phyloP scores from a whole-genome alignment of 495 filamentous ascomycete genomes.

The Aspergillus ellipticus region DNA sequence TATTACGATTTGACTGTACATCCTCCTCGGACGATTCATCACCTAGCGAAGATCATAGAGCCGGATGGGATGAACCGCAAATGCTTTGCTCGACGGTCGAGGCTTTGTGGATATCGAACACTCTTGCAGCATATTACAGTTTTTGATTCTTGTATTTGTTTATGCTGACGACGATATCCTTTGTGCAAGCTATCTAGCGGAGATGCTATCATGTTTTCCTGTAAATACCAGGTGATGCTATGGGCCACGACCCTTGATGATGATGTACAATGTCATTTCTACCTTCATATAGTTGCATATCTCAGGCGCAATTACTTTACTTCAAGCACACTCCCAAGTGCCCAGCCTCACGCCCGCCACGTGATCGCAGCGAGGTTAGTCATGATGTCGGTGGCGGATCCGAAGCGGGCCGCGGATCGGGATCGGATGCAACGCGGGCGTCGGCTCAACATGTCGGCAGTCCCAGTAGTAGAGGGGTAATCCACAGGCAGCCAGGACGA shows the following conservation, averaged over 20 bases:
- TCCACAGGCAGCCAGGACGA: too few relatives aligned
- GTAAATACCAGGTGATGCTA: constrained; percentile 13
- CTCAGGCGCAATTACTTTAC: too few relatives aligned
- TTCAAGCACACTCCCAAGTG: too few relatives aligned
- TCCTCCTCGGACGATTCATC: neutral
- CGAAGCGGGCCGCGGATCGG: constrained; percentile 26
- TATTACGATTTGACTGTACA: neutral
- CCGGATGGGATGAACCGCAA: neutral
- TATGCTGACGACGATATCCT: neutral
- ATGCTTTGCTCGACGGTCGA: neutral
- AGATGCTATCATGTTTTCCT: constrained; percentile 2
- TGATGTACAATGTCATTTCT: neutral
- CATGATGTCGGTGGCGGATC: neutral
- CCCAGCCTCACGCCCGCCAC: neutral
- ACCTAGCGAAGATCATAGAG: neutral
- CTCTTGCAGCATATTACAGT: neutral
- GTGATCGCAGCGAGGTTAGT: neutral
- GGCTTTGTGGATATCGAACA: neutral
- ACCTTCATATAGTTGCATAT: too few relatives aligned
- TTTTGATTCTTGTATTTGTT: neutral
- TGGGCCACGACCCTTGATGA: constrained; percentile 1
- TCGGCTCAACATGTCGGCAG: neutral
- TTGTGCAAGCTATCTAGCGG: constrained; percentile 10
- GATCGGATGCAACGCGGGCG: constrained; percentile 7
- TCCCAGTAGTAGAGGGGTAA: too few relatives aligned